Evolutionary conservation across 2,329 filamentous ascomycete genomes (phyloP).

Genomic region (Alternaria gaisen): DNA sequence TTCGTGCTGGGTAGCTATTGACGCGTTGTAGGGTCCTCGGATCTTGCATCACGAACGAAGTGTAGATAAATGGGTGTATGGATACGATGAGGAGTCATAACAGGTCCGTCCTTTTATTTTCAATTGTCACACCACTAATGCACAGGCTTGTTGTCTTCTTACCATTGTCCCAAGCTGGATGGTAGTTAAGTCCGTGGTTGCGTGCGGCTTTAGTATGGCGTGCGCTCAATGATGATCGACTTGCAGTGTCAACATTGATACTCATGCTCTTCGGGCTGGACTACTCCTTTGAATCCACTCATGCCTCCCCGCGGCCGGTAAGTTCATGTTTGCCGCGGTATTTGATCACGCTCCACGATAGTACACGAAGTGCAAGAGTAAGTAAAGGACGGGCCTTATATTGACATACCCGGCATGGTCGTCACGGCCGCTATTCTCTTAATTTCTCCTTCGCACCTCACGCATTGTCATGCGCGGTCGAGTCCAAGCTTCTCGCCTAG

Average conservation of each 20-base stretch:
- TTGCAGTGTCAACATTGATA: neutral
- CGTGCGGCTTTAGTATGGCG: neutral
- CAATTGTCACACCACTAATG: constrained; percentile 11
- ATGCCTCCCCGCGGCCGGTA: constrained; percentile 11
- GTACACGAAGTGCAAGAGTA: neutral
- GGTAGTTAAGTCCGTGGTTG: neutral
- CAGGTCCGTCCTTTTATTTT: constrained; percentile 18
- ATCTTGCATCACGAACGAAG: constrained; percentile 26
- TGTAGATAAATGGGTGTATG: constrained; percentile 16
- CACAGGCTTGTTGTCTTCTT: constrained; percentile 1
- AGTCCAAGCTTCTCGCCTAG: constrained; percentile 27
- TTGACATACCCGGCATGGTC: neutral
- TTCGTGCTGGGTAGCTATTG: constrained; percentile 21
- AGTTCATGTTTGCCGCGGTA: constrained; percentile 3
- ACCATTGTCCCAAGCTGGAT: neutral
- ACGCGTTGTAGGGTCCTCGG: constrained; percentile 33
- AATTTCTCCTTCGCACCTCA: neutral
- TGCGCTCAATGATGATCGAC: neutral
- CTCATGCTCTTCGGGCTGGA: neutral
- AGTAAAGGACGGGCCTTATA: neutral
- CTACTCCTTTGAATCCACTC: neutral
- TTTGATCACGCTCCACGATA: constrained; percentile 7
- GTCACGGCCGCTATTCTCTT: neutral
- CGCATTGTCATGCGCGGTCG: constrained; percentile 11
- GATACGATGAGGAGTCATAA: constrained; percentile 13